phyloP scores from a whole-genome alignment of 371 early-diverging fungal genomes.

The Capillidium heterosporum region DNA sequence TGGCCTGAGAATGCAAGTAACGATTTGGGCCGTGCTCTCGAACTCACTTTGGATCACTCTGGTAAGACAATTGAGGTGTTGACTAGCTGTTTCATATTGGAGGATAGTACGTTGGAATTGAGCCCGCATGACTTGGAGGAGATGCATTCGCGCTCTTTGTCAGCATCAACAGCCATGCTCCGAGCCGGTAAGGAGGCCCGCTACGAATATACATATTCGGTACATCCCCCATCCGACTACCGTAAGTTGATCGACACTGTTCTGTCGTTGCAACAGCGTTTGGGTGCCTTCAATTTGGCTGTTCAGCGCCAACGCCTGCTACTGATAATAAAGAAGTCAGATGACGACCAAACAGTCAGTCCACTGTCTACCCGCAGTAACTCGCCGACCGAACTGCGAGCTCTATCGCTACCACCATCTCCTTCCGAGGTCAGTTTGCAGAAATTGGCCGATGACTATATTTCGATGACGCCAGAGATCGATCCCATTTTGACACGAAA shows the following conservation, averaged over 20 bases:
- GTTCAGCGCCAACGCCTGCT: not conserved
- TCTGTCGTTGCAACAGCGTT: not conserved
- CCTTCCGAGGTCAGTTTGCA: constrained; percentile 1
- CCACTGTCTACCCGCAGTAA: not conserved
- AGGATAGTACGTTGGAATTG: not conserved
- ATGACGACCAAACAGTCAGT: not conserved
- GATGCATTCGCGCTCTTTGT: not conserved
- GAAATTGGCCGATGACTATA: not conserved
- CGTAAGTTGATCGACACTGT: not conserved
- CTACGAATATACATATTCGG: constrained; percentile 1
- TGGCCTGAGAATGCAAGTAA: constrained; percentile 4
- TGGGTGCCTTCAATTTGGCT: constrained; percentile 2
- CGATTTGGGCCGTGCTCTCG: not conserved
- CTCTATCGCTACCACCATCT: constrained; percentile 1
- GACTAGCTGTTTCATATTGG: not conserved
- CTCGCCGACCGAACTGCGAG: not conserved
- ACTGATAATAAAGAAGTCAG: not conserved
- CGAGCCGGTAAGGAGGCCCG: constrained; percentile 3
- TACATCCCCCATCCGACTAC: constrained; percentile 3
- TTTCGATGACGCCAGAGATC: not conserved
- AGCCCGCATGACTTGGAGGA: not conserved
- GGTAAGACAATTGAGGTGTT: not conserved
- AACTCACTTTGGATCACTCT: not conserved
- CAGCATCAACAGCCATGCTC: not conserved
- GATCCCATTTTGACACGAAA: not conserved